phyloP scores from a whole-genome alignment of 2,329 filamentous ascomycete species.

The Talaromyces sp. region DNA sequence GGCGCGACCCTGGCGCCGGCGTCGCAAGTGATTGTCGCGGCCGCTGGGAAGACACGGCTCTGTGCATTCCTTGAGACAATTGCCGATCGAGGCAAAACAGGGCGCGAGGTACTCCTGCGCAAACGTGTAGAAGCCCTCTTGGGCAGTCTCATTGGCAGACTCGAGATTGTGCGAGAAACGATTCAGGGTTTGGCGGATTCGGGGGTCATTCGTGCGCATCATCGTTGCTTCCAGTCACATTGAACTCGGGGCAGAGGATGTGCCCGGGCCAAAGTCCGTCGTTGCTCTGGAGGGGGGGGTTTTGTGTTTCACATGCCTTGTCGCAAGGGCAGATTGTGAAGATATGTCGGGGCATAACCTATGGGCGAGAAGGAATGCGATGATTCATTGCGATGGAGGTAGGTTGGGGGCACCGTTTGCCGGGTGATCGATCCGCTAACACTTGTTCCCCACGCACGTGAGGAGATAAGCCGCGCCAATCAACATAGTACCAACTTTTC shows the following conservation, averaged over 20 bases:
- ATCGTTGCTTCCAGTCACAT: conserved; percentile 32
- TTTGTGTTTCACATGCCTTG: background rate
- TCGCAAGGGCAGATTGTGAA: background rate
- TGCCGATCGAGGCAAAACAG: conserved; percentile 65
- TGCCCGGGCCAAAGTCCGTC: background rate
- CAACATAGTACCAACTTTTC: background rate
- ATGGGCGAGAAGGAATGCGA: background rate
- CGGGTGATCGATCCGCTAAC: background rate
- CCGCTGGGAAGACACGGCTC: conserved; percentile 60
- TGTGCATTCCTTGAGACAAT: conserved; percentile 65
- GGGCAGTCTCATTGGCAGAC: conserved; percentile 84
- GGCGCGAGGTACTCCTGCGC: conserved; percentile 80
- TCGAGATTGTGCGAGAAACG: conserved; percentile 89
- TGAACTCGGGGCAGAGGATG: background rate
- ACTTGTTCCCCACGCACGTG: background rate
- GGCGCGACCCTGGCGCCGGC: conserved; percentile 62
- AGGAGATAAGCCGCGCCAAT: background rate
- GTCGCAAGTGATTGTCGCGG: conserved; percentile 65
- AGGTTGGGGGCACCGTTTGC: background rate
- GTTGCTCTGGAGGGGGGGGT: background rate
- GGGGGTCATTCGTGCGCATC: conserved; percentile 68
- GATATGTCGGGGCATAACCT: background rate
- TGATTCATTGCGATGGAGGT: background rate
- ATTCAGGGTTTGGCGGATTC: conserved; percentile 89
- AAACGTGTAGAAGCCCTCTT: conserved; percentile 84